Percentiles rank a stretch among this genome's conserved stretches.
phyloP scores from a whole-genome alignment of 2,329 filamentous ascomycete genomes.

The Incumbomyces lentus region DNA sequence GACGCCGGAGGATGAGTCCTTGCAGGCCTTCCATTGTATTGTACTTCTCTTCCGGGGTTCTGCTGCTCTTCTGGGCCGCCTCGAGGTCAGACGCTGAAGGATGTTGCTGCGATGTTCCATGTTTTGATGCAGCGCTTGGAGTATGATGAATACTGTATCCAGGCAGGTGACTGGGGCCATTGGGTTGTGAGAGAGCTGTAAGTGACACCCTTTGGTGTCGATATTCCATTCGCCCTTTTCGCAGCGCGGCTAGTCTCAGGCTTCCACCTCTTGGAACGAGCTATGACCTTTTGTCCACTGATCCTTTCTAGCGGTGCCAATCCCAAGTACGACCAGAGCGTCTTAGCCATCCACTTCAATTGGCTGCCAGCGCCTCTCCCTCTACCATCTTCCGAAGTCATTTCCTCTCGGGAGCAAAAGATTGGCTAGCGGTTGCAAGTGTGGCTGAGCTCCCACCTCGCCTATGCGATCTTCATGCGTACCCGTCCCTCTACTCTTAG shows the following conservation, averaged over 20 bases:
- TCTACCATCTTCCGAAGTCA: neutral
- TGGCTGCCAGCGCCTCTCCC: constrained; percentile 33
- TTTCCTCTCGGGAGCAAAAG: constrained; percentile 7
- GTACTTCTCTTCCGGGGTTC: constrained; percentile 23
- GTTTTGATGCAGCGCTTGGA: constrained; percentile 59
- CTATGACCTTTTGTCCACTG: too few species aligned
- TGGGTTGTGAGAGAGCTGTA: constrained; percentile 51
- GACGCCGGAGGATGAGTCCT: constrained; percentile 11
- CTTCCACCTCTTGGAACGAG: too few species aligned
- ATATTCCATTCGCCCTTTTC: neutral
- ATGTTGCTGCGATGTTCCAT: constrained; percentile 38
- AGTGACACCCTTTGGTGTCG: neutral
- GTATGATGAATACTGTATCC: constrained; percentile 47
- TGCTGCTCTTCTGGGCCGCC: constrained; percentile 27
- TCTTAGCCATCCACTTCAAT: constrained; percentile 54
- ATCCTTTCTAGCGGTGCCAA: constrained; percentile 31
- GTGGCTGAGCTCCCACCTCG: constrained; percentile 12
- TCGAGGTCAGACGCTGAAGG: constrained; percentile 10
- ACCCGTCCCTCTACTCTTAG: constrained; percentile 65
- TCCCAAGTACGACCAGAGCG: constrained; percentile 42
- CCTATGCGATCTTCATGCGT: constrained; percentile 36
- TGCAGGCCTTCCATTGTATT: constrained; percentile 24
- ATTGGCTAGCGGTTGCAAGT: constrained; percentile 7
- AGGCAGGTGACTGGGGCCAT: constrained; percentile 62
- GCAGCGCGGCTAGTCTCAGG: too few species aligned